Base-by-base conservation (phyloP, 306 rosid species). In the Rosa lucieae region DNA sequence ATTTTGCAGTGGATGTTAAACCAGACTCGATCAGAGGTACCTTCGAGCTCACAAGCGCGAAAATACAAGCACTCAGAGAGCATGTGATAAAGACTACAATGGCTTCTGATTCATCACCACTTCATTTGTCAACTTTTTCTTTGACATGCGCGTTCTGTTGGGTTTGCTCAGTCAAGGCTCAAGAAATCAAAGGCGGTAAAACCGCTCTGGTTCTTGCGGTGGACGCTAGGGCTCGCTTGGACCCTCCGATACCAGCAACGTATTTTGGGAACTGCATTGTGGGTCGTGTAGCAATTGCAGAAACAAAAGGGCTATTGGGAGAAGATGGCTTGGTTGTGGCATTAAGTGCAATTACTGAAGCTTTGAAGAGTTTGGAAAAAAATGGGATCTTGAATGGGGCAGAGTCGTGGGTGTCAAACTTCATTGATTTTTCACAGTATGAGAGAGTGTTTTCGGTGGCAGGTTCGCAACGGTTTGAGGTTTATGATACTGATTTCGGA, bases 401-500 rank as follows among this genome's bases (percentile, higher is more conserved):
- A 2, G 84, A 82, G 49, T 2, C 10, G 6, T 79, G 35, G 77
- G 52, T 44, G n/a, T 26, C 74, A 8, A 7, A 10, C 15, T 32
- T 63, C n/a, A 12, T 15, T 32, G 69, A 63, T 5, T 7, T 56
- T 20, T n/a, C 29, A 3, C 10, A 6, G 10, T 56, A 20, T 70
- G 58, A 26, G 12, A 80, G 72, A 20, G 0, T 59, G 0, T 2
- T 51, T 20, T 9, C 65, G 1, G 35, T 52, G n/a, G 77, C 80
- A 0, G 83, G 86, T 12, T 88, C 89, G 1, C 82, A 76, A 2
- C 18, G 77, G 23, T 78, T 86, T 68, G 82, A 46, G 73, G 18
- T 80, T 49, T 78, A 84, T 11, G n/a, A 32, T 14, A 43, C 43
- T 67, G 88, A 84, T 49, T 89, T 89, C 67, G 88, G 90, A 12